Percentiles rank a stretch among this genome's conserved stretches.
These are phyloP conservation scores for Penicillium angulare DNA, from an alignment of 495 filamentous ascomycete genomes.

Conservation along the genomic window DNA sequence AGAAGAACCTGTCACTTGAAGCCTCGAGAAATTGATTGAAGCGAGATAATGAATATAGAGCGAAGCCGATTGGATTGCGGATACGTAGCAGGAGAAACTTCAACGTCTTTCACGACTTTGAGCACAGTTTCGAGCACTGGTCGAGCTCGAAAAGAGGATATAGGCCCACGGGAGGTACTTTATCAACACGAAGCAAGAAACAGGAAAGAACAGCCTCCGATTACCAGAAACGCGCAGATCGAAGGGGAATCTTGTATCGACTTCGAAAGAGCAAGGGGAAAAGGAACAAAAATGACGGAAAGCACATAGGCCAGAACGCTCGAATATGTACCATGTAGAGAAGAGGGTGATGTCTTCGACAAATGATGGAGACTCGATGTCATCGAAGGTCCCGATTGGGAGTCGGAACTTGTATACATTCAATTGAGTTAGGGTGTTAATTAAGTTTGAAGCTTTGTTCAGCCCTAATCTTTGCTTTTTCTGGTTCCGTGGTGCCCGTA, in stretches of 20 bases:
- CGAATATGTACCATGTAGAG: slow-evolving; percentile 21
- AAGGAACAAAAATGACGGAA: not conserved
- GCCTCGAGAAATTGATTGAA: not conserved
- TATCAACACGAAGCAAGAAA: not conserved
- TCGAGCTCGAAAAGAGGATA: not conserved
- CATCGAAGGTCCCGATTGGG: slow-evolving; percentile 15
- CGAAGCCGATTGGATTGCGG: too few species aligned
- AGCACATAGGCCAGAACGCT: not conserved
- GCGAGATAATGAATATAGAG: too few species aligned
- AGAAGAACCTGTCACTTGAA: not conserved
- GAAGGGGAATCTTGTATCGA: not conserved
- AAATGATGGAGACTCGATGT: slow-evolving; percentile 26
- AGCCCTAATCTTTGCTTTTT: not conserved
- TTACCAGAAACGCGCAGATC: not conserved
- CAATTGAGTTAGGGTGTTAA: not conserved
- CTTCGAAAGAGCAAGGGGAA: too few species aligned
- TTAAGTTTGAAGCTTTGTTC: slow-evolving; percentile 1
- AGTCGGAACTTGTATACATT: slow-evolving; percentile 2
- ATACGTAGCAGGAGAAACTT: not conserved
- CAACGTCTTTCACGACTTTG: not conserved
- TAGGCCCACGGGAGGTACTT: slow-evolving; percentile 4
- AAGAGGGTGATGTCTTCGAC: not conserved
- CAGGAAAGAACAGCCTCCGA: slow-evolving; percentile 2
- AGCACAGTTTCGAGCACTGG: not conserved
- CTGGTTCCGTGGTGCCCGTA: slow-evolving; percentile 9